A percentile compares a stretch with the other conserved stretches of the same genome.
Conservation (phyloP, 345 rosid species). For the thale cress (Arabidopsis thaliana) region TAIR10.1 NC_003070.9:23408501-23409000, state of each 20-base stretch:
- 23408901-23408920: constrained; percentile 31
- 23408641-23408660: constrained; percentile 85
- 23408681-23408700: constrained; percentile 58
- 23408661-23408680: constrained; percentile 78
- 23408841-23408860: too few species aligned
- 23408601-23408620: constrained; percentile 61
- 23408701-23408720: background rate
- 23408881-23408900: constrained; percentile 19
- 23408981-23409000: constrained; percentile 26
- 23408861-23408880: background rate
- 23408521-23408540: constrained; percentile 62
- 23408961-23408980: constrained; percentile 27
- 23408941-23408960: constrained; percentile 36
- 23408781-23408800: background rate
- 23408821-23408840: background rate
- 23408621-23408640: constrained; percentile 68
- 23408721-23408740: background rate
- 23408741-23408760: background rate
- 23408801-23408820: constrained; percentile 1
- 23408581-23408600: background rate
- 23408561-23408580: background rate
- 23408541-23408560: too few species aligned
- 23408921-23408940: constrained; percentile 22
- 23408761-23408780: background rate
- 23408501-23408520: constrained; percentile 82